phyloP scores from a whole-genome alignment of 2,329 filamentous ascomycete genomes.

The Colletotrichum chrysophilum region DNA sequence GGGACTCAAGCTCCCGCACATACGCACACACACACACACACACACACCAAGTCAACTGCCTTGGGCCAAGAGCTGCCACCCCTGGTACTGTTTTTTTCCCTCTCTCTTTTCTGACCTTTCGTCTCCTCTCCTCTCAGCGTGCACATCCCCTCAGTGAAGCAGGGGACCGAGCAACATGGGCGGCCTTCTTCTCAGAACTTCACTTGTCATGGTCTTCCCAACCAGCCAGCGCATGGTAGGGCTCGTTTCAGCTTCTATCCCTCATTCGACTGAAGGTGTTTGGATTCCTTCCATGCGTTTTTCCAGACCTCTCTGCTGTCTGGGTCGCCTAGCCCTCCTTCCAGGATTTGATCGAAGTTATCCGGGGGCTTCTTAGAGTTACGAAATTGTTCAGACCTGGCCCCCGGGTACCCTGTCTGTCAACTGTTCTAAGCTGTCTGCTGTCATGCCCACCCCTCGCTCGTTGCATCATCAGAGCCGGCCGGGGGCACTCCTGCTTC shows the following conservation, averaged over 20 bases:
- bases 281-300: conserved; percentile 44
- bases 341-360: conserved; percentile 31
- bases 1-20: conserved; percentile 13
- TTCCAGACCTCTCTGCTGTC: conserved; percentile 36
- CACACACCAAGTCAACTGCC: conserved; percentile 18
- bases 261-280: conserved; percentile 38
- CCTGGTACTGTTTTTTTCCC: conserved; percentile 6
- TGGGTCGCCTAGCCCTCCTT: conserved; percentile 27
- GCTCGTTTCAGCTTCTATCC: conserved; percentile 50
- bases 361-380: conserved; percentile 30
- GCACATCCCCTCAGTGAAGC: conserved; percentile 17
- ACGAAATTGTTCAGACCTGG: conserved; percentile 34
- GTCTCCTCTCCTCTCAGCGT: background rate
- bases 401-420: conserved; percentile 34
- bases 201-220: conserved; percentile 43
- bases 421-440: conserved; percentile 32
- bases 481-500: conserved; percentile 49
- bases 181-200: conserved; percentile 31
- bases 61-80: conserved; percentile 23
- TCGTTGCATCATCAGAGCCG: conserved; percentile 47
- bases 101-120: conserved; percentile 1
- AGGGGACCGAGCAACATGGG: conserved; percentile 11
- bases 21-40: conserved; percentile 1
- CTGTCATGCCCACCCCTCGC: conserved; percentile 35
- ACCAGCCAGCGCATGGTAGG: conserved; percentile 43